Percentiles rank a stretch among this genome's conserved stretches.
Conservation (phyloP, 2,329 filamentous ascomycete species). For the Arthrobotrys sphaeroides region DNA sequence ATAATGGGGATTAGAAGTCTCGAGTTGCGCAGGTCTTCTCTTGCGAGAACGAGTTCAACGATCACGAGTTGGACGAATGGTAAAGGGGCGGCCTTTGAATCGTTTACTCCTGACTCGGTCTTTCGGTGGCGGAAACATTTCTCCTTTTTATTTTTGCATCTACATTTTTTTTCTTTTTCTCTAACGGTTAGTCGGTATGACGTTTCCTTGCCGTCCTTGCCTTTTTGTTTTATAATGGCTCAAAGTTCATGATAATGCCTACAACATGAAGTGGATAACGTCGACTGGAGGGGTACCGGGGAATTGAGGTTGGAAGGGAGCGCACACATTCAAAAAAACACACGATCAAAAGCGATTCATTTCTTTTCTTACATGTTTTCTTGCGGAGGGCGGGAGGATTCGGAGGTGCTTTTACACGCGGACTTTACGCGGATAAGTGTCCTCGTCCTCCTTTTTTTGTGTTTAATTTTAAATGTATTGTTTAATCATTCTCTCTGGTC, state of each 20-base stretch:
- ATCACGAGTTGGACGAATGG: not conserved
- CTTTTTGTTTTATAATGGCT: not conserved
- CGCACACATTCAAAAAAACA: constrained; percentile 3
- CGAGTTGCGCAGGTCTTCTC: constrained; percentile 38
- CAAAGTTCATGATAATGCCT: constrained; percentile 1
- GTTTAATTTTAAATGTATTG: too few species aligned
- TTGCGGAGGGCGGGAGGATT: too few species aligned
- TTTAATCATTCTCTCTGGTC: too few species aligned
- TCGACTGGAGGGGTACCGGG: not conserved
- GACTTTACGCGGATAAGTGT: not conserved
- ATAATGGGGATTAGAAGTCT: constrained; percentile 49
- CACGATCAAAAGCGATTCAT: constrained; percentile 25
- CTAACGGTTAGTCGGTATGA: too few species aligned
- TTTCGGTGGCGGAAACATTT: not conserved
- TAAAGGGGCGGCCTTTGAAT: not conserved
- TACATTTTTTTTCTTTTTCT: not conserved
- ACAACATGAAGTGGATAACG: constrained; percentile 4
- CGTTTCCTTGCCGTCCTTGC: too few species aligned
- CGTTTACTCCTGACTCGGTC: too few species aligned
- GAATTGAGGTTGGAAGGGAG: not conserved
- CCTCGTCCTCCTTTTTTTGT: not conserved
- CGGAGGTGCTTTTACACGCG: too few species aligned
- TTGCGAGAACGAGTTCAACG: constrained; percentile 17
- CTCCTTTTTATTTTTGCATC: not conserved
- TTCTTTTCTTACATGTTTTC: not conserved